Evolutionary conservation across 2,329 filamentous ascomycete genomes (phyloP).

Genomic region (Corynespora cassiicola): DNA sequence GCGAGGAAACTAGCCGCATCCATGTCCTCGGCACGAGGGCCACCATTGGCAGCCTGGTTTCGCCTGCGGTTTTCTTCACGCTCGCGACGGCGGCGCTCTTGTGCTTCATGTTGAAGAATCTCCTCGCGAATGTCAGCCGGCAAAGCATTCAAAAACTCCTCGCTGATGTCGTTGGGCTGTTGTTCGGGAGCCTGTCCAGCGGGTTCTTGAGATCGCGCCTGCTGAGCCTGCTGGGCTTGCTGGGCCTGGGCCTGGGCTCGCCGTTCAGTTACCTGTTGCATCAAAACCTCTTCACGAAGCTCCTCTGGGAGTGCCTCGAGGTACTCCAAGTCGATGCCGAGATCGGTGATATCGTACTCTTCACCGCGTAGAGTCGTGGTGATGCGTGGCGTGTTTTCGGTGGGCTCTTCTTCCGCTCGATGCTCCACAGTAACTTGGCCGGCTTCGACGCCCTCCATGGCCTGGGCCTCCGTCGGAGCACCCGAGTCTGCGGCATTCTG

Average conservation of each 20-base stretch:
- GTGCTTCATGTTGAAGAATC: slow-evolving; percentile 86
- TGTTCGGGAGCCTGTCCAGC: slow-evolving; percentile 39
- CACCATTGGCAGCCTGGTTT: slow-evolving; percentile 58
- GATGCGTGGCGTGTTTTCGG: slow-evolving; percentile 60
- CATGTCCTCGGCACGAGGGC: slow-evolving; percentile 76
- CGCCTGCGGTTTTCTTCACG: slow-evolving; percentile 80
- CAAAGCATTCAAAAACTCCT: slow-evolving; percentile 91
- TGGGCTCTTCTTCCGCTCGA: slow-evolving; percentile 41
- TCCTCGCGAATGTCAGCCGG: slow-evolving; percentile 90
- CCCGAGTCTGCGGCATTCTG: slow-evolving; percentile 45
- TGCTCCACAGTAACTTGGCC: slow-evolving; percentile 45
- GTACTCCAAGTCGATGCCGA: slow-evolving; percentile 94
- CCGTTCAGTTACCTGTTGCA: slow-evolving; percentile 83
- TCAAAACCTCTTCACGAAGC: slow-evolving; percentile 92
- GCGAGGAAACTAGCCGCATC: slow-evolving; percentile 91
- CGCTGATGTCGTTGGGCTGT: slow-evolving; percentile 83
- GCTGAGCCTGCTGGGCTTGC: slow-evolving; percentile 59
- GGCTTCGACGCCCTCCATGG: slow-evolving; percentile 80
- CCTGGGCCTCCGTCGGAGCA: slow-evolving; percentile 50
- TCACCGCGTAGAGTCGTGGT: slow-evolving; percentile 85
- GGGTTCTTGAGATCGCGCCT: too few species aligned
- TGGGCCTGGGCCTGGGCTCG: slow-evolving; percentile 52
- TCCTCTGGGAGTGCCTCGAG: slow-evolving; percentile 97
- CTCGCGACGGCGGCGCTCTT: slow-evolving; percentile 86
- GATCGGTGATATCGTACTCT: slow-evolving; percentile 88